Evolutionary conservation across 1,284 basidiomycete species (phyloP).

Genomic region (Sanguinoderma infundibulare): DNA sequence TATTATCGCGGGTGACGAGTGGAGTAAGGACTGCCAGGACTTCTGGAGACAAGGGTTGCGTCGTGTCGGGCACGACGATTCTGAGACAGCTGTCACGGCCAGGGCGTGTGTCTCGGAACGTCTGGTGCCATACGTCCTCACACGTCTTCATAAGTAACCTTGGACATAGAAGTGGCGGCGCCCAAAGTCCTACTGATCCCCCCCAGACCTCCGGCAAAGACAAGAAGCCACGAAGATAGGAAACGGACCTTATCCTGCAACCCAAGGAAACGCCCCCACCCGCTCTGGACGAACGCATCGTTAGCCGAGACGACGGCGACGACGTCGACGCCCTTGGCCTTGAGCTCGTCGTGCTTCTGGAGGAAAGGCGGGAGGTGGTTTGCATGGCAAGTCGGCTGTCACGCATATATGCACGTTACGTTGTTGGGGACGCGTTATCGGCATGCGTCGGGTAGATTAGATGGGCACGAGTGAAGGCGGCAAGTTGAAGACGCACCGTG

Average conservation of each 20-base stretch:
- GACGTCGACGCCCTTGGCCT: constrained; percentile 75
- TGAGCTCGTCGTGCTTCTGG: constrained; percentile 67
- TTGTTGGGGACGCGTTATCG: no score
- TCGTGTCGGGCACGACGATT: no score
- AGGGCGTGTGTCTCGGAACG: no score
- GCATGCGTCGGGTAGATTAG: neutral
- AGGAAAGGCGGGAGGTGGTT: constrained; percentile 78
- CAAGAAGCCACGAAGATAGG: neutral
- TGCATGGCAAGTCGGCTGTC: constrained; percentile 78
- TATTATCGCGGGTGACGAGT: no score
- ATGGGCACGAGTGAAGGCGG: no score
- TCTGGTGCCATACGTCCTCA: no score
- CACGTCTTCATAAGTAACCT: no score
- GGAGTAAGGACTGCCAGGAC: no score
- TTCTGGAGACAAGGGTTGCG: no score
- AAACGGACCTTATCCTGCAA: constrained; percentile 68
- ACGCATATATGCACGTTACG: constrained; percentile 1
- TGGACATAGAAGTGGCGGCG: no score
- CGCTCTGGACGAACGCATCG: constrained; percentile 81
- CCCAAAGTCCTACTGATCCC: no score
- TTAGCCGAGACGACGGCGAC: constrained; percentile 75
- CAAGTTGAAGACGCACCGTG: constrained; percentile 53
- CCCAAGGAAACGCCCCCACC: constrained; percentile 72
- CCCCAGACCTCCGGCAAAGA: neutral
- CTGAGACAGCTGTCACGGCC: no score